Conservation (phyloP, 805 yeast genomes). For the Nakazawaea siamensis region DNA sequence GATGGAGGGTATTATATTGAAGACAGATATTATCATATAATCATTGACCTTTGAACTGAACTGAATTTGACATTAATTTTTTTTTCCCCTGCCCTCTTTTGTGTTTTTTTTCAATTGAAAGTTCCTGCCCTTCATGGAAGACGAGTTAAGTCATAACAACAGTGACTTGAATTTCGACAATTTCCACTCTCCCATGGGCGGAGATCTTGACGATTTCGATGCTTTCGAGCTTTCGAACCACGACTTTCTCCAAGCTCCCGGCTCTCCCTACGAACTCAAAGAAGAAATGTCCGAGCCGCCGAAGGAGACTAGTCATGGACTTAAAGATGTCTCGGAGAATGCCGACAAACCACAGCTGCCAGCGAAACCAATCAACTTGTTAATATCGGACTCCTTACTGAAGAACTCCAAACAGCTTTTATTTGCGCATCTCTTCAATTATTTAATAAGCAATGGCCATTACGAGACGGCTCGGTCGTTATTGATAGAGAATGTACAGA, state of each 20-base stretch:
- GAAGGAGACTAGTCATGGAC: too few species aligned
- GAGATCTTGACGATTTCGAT: neutral
- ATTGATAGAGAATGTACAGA: slow-evolving; percentile 15
- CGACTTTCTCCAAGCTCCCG: neutral
- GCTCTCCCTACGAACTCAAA: neutral
- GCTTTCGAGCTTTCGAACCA: neutral
- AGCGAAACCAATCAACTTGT: neutral
- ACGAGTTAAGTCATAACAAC: neutral
- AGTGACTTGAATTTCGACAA: slow-evolving; percentile 1
- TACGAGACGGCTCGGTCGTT: slow-evolving; percentile 42
- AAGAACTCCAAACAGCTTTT: slow-evolving; percentile 40
- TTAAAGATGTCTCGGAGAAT: neutral
- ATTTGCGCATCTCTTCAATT: slow-evolving; percentile 44
- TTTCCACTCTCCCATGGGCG: neutral
- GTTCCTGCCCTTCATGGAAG: too few species aligned
- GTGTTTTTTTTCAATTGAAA: too few species aligned
- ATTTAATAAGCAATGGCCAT: slow-evolving; percentile 36
- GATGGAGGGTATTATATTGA: too few species aligned
- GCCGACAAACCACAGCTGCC: neutral
- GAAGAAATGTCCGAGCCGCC: too few species aligned
- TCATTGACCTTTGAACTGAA: too few species aligned
- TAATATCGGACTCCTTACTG: slow-evolving; percentile 33
- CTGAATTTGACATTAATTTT: too few species aligned
- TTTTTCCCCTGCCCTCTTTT: too few species aligned
- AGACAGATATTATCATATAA: too few species aligned